phyloP scores from a whole-genome alignment of 2,329 filamentous ascomycete species.

The Claviceps monticola region DNA sequence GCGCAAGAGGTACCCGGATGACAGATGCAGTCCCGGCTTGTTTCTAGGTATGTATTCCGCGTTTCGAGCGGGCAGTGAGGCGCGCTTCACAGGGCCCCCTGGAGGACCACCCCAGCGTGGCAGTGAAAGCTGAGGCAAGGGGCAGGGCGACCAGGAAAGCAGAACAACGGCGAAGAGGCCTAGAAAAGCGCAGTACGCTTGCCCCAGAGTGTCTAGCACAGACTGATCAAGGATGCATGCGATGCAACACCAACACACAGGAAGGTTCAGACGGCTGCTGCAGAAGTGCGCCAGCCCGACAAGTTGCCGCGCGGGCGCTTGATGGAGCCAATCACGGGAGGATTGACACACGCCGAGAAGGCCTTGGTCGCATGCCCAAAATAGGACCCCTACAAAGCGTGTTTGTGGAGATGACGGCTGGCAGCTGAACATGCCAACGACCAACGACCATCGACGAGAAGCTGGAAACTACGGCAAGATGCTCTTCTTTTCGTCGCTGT shows the following conservation, averaged over 20 bases:
- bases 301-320: conserved; percentile 5
- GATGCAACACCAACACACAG: background rate
- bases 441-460: too few species aligned
- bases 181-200: background rate
- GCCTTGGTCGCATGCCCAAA: background rate
- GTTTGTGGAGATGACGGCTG: background rate
- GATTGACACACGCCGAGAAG: background rate
- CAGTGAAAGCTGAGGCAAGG: conserved; percentile 2
- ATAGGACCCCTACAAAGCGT: conserved; percentile 6
- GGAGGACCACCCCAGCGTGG: background rate
- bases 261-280: background rate
- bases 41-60: conserved; percentile 1
- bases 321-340: conserved; percentile 3
- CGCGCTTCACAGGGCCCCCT: too few species aligned
- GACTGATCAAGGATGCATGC: background rate
- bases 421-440: too few species aligned
- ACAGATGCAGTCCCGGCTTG: background rate
- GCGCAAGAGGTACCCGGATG: background rate
- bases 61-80: too few species aligned
- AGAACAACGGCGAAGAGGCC: background rate
- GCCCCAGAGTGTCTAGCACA: background rate
- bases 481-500: too few species aligned
- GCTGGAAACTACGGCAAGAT: too few species aligned
- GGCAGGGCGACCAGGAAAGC: background rate
- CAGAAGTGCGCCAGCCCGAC: background rate